phyloP scores from a whole-genome alignment of 139 green algal species.

The Nannochloris sp. region DNA sequence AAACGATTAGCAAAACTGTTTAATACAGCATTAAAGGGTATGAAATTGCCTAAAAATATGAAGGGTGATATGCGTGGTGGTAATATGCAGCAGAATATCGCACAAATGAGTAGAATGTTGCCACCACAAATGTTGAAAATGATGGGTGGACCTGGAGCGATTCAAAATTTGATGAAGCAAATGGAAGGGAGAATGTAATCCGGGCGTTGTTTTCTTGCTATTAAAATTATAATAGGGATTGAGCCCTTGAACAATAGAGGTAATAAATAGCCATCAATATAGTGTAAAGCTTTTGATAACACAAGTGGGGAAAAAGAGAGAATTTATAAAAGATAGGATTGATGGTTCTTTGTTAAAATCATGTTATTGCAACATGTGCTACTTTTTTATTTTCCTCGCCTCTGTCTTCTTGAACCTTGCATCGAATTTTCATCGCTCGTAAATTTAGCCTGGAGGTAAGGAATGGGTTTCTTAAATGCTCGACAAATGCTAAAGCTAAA shows the following conservation, averaged over 20 bases:
- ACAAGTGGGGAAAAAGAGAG: too few relatives aligned
- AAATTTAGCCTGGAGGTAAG: too few relatives aligned
- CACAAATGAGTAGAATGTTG: constrained; percentile 79
- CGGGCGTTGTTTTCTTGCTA: too few relatives aligned
- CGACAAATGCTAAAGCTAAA: too few relatives aligned
- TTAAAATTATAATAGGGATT: background rate
- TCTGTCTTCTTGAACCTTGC: too few relatives aligned
- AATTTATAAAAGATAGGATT: too few relatives aligned
- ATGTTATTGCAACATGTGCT: too few relatives aligned
- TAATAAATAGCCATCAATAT: background rate
- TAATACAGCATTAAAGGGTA: constrained; percentile 73
- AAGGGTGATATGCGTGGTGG: constrained; percentile 69
- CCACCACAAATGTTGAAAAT: constrained; percentile 90
- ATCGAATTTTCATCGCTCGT: too few relatives aligned
- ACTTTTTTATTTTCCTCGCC: too few relatives aligned
- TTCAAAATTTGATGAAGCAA: constrained; percentile 77
- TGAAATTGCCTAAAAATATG: constrained; percentile 80
- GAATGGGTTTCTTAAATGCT: too few relatives aligned
- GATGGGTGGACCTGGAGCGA: constrained; percentile 81
- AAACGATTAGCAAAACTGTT: constrained; percentile 84
- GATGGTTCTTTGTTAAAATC: too few relatives aligned
- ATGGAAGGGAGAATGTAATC: constrained; percentile 65
- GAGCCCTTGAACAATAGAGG: background rate
- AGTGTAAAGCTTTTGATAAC: too few relatives aligned
- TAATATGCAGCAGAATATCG: constrained; percentile 52